Percentiles rank a stretch among this genome's conserved stretches.
These are phyloP conservation scores for Populus nigra DNA, from an alignment of 345 rosid genomes.

Conservation along the genomic window DNA sequence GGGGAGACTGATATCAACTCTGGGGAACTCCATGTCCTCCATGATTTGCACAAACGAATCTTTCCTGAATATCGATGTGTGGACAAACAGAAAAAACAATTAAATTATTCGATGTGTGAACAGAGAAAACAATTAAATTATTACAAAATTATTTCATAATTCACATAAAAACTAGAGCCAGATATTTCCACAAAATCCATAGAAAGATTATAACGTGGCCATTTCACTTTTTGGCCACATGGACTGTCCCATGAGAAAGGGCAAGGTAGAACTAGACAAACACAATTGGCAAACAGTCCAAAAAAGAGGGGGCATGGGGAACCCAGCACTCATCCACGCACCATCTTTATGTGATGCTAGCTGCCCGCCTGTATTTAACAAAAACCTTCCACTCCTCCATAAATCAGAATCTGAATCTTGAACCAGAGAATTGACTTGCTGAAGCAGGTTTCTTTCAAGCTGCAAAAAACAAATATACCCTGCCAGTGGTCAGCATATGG, in stretches of 20 bases:
- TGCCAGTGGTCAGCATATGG: conserved; percentile 32
- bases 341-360: conserved; percentile 76
- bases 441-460: conserved; percentile 66
- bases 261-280: background rate
- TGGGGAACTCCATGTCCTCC: conserved; percentile 77
- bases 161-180: background rate
- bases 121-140: background rate
- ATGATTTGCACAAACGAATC: conserved; percentile 61
- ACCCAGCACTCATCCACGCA: conserved; percentile 26
- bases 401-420: conserved; percentile 55
- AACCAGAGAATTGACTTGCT: conserved; percentile 48
- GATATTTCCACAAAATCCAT: no score
- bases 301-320: background rate
- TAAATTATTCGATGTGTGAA: background rate
- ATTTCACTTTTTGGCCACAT: background rate
- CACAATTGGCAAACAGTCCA: background rate
- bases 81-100: background rate
- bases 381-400: conserved; percentile 74
- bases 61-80: conserved; percentile 50
- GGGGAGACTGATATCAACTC: conserved; percentile 80
- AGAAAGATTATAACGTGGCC: background rate
- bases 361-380: conserved; percentile 59
- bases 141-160: background rate
- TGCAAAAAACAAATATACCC: conserved; percentile 31
- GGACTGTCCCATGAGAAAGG: background rate